Evolutionary conservation across 345 rosid species (phyloP).

Genomic region (Arabidopsis arenosa): DNA sequence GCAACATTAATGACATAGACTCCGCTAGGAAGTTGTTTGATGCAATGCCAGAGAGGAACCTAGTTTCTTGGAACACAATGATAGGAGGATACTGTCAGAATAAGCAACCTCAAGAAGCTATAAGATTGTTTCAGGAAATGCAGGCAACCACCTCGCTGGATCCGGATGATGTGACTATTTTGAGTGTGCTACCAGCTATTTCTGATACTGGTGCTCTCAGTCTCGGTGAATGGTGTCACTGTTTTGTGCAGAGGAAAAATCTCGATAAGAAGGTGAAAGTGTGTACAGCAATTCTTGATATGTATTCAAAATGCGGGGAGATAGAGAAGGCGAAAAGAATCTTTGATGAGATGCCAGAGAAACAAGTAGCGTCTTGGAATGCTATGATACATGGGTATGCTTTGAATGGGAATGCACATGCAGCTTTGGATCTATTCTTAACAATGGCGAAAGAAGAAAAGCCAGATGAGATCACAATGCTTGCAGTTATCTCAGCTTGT

Average conservation of each 20-base stretch:
- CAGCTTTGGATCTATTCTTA: conserved; percentile 58
- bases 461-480: conserved; percentile 72
- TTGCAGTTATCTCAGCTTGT: conserved; percentile 75
- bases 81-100: conserved; percentile 76
- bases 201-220: conserved; percentile 75
- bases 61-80: conserved; percentile 81
- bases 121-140: conserved; percentile 68
- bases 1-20: conserved; percentile 52
- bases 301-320: conserved; percentile 88
- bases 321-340: conserved; percentile 54
- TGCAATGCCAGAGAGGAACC: conserved; percentile 71
- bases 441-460: conserved; percentile 59
- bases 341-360: conserved; percentile 54
- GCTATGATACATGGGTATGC: conserved; percentile 76
- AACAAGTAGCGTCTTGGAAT: conserved; percentile 73
- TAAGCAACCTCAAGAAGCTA: conserved; percentile 69
- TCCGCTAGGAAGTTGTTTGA: conserved; percentile 67
- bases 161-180: conserved; percentile 72
- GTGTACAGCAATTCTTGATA: conserved; percentile 72
- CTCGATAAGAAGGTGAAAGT: conserved; percentile 59
- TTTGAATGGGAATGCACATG: conserved; percentile 65
- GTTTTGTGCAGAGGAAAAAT: conserved; percentile 55
- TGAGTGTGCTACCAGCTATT: conserved; percentile 76
- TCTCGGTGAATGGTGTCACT: conserved; percentile 71
- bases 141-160: conserved; percentile 54